Evolutionary conservation across 495 filamentous ascomycete species (phyloP).

Genomic region (Lophiotrema nucula): DNA sequence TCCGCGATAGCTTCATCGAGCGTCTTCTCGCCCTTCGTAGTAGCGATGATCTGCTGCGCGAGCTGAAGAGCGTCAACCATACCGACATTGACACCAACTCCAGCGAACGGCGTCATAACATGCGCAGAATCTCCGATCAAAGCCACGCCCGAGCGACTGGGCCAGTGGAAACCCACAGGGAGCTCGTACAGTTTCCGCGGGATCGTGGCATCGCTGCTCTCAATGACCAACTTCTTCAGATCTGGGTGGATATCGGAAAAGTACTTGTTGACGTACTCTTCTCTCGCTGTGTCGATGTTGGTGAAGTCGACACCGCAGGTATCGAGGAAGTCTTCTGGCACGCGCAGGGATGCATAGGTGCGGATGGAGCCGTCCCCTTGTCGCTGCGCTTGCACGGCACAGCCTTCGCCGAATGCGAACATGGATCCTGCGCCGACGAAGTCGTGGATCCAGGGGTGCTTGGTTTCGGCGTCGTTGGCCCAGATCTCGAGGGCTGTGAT

Average conservation of each 20-base stretch:
- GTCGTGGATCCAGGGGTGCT: conserved; percentile 8
- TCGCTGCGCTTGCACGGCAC: conserved; percentile 42
- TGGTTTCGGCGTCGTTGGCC: conserved; percentile 22
- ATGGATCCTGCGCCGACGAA: conserved; percentile 21
- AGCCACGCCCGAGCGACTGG: conserved; percentile 22
- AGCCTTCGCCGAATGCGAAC: conserved; percentile 34
- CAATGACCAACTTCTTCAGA: conserved; percentile 1
- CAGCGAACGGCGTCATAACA: conserved; percentile 33
- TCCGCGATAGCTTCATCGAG: conserved; percentile 16
- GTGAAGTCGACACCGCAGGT: conserved; percentile 18
- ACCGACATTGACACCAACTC: conserved; percentile 33
- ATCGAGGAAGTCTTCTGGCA: conserved; percentile 37
- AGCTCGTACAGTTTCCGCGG: conserved; percentile 27
- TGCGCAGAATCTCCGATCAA: conserved; percentile 28
- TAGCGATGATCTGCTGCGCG: conserved; percentile 12
- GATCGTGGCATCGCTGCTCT: conserved; percentile 19
- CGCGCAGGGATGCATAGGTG: conserved; percentile 43
- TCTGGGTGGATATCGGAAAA: background rate
- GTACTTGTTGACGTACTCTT: background rate
- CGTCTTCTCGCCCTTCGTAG: conserved; percentile 11
- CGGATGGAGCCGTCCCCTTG: conserved; percentile 44
- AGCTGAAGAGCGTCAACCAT: conserved; percentile 29
- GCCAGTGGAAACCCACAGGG: conserved; percentile 27
- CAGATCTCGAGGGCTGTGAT: conserved; percentile 29
- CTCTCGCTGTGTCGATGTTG: background rate